These are phyloP conservation scores for Naganishia albida DNA, from an alignment of 1,284 basidiomycete genomes.

Conservation along the genomic window DNA sequence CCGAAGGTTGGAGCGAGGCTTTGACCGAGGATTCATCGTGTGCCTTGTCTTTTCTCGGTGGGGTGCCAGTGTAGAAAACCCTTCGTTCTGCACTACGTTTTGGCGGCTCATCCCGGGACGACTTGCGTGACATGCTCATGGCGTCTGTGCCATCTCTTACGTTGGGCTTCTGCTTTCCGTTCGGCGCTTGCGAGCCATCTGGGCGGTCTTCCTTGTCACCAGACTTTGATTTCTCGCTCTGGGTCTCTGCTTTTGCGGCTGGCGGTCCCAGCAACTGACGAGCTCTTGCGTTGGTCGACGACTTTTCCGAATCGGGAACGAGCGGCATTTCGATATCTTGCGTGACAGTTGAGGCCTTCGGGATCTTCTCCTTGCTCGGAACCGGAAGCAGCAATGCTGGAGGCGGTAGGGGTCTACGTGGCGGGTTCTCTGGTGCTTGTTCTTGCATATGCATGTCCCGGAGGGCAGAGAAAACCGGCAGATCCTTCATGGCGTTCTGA, in stretches of 20 bases:
- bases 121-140: background rate
- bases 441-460: slow-evolving; percentile 22
- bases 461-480: slow-evolving; percentile 17
- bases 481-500: slow-evolving; percentile 14
- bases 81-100: background rate
- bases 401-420: slow-evolving; percentile 3
- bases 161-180: background rate
- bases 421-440: slow-evolving; percentile 7
- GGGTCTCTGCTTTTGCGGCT: background rate
- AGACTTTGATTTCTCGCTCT: background rate
- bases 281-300: background rate
- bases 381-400: background rate
- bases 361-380: background rate
- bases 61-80: background rate
- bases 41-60: slow-evolving; percentile 1
- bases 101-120: background rate
- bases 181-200: no score
- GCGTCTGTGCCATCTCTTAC: background rate
- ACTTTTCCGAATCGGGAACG: background rate
- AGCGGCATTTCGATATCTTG: slow-evolving; percentile 18
- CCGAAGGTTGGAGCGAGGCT: background rate
- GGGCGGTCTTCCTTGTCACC: background rate
- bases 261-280: background rate
- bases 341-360: background rate
- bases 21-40: background rate